Percentiles rank a stretch among this genome's conserved stretches.
These are phyloP conservation scores for Dendrobium huoshanense DNA, from an alignment of 106 monocot genomes.

Conservation along the genomic window DNA sequence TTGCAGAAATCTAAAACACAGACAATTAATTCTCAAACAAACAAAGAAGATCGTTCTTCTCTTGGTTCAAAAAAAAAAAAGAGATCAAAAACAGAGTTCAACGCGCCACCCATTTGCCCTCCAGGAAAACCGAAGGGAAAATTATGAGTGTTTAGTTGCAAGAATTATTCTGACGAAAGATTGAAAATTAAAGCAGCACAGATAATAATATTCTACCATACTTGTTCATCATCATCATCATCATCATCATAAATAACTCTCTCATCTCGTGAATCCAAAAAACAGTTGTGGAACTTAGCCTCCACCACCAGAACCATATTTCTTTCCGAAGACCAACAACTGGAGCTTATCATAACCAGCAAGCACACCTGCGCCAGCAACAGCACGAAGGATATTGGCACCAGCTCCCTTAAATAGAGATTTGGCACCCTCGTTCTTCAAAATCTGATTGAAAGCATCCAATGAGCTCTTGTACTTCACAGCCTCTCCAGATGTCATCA, in stretches of 20 bases:
- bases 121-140: not conserved
- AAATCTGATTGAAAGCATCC: constrained; percentile 14
- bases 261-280: not conserved
- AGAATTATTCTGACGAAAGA: not conserved
- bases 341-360: constrained; percentile 19
- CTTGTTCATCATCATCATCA: constrained; percentile 10
- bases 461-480: constrained; percentile 21
- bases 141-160: not conserved
- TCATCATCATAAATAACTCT: constrained; percentile 10
- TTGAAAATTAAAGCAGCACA: not conserved
- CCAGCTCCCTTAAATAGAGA: constrained; percentile 19
- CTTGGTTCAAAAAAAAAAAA: not conserved
- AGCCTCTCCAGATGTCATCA: constrained; percentile 22
- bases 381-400: constrained; percentile 15
- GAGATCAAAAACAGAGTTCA: not conserved
- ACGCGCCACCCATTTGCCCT: not conserved
- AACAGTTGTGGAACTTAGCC: not conserved
- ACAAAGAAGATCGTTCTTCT: not conserved
- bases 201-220: constrained; percentile 4
- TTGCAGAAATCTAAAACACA: not conserved
- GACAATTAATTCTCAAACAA: not conserved
- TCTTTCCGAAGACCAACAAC: constrained; percentile 17
- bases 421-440: constrained; percentile 20
- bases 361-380: constrained; percentile 19
- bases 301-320: constrained; percentile 15